These are phyloP conservation scores for Nyctanthes arbortristis DNA, from an alignment of 257 asterid genomes.

Conservation along the genomic window DNA sequence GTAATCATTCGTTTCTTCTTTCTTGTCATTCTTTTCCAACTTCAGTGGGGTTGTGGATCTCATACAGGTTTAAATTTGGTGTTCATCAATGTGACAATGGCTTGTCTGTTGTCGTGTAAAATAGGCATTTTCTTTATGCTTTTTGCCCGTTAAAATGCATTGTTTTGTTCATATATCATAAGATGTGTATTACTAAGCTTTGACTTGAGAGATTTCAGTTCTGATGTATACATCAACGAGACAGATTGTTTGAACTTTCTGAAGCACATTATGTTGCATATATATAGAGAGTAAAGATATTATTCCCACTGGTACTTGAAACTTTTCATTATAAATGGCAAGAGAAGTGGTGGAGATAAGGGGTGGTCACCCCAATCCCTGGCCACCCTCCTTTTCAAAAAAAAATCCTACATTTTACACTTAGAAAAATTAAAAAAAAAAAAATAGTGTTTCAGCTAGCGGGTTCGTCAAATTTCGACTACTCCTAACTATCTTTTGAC, in stretches of 20 bases:
- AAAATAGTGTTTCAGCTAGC: too few relatives aligned
- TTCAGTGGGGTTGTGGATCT: constrained; percentile 2
- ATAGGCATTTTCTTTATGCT: constrained; percentile 1
- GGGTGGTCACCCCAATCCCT: too few relatives aligned
- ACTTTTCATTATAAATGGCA: too few relatives aligned
- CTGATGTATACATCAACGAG: neutral
- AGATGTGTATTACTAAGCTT: too few relatives aligned
- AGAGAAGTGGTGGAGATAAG: too few relatives aligned
- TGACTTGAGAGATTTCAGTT: neutral
- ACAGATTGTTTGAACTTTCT: neutral
- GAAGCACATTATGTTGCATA: neutral
- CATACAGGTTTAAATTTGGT: constrained; percentile 2
- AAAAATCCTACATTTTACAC: too few relatives aligned
- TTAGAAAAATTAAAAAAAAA: too few relatives aligned
- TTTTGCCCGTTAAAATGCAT: neutral
- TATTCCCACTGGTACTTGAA: too few relatives aligned
- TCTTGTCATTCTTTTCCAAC: constrained; percentile 13
- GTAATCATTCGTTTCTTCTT: neutral
- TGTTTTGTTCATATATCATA: neutral
- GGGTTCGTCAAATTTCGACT: too few relatives aligned
- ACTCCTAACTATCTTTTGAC: too few relatives aligned
- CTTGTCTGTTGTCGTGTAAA: neutral
- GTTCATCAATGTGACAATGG: neutral
- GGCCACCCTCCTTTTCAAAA: too few relatives aligned
- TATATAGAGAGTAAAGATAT: too few relatives aligned